Conservation (phyloP, 805 yeast genomes). For the Zygoascus bituminiphila region DNA sequence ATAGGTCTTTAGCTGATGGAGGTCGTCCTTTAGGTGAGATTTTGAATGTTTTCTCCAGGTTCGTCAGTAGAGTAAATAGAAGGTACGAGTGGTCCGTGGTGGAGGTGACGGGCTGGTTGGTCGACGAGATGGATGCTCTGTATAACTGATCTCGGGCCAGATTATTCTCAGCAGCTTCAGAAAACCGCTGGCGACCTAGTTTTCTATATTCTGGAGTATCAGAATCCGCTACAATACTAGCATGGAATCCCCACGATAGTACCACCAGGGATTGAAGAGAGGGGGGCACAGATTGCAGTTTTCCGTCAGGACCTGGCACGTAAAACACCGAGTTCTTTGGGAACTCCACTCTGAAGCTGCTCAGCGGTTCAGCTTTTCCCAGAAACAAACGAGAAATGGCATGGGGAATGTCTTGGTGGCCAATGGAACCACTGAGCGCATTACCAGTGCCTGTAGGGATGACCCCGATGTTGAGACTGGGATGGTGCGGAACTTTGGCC, state of each 20-base stretch:
- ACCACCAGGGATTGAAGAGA: slow-evolving; percentile 46
- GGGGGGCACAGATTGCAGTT: slow-evolving; percentile 20
- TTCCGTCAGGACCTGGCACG: neutral
- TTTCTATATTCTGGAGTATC: slow-evolving; percentile 59
- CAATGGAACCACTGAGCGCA: slow-evolving; percentile 60
- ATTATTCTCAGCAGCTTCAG: slow-evolving; percentile 54
- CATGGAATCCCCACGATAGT: slow-evolving; percentile 79
- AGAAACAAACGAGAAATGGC: slow-evolving; percentile 25
- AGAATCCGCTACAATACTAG: slow-evolving; percentile 73
- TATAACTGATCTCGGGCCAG: slow-evolving; percentile 44
- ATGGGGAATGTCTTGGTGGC: slow-evolving; percentile 24
- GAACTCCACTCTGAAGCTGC: slow-evolving; percentile 38
- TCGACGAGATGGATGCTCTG: slow-evolving; percentile 6
- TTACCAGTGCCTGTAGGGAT: slow-evolving; percentile 86
- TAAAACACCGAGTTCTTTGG: slow-evolving; percentile 23
- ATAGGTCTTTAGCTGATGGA: slow-evolving; percentile 33
- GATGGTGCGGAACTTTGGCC: slow-evolving; percentile 11
- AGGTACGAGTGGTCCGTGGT: slow-evolving; percentile 50
- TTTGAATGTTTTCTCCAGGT: slow-evolving; percentile 51
- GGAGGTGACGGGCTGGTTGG: neutral
- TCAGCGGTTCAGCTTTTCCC: slow-evolving; percentile 31
- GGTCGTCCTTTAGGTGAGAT: slow-evolving; percentile 55
- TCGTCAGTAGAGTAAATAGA: slow-evolving; percentile 45
- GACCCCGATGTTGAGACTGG: slow-evolving; percentile 23
- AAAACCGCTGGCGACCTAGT: slow-evolving; percentile 59